Conservation (phyloP, 805 yeast species). For the Pichia pseudocactophila region DNA sequence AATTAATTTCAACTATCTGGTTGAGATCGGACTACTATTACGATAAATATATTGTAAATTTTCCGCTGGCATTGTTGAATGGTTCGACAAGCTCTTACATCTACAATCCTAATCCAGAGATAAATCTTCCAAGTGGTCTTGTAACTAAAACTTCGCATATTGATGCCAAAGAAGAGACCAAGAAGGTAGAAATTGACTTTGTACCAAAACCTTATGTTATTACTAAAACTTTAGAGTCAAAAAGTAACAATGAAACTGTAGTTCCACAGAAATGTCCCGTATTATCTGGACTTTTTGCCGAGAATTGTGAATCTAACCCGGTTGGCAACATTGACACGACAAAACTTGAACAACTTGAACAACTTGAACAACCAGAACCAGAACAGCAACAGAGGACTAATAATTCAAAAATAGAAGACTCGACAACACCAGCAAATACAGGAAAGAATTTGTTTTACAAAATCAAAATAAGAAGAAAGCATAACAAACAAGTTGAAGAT, state of each 20-base stretch:
- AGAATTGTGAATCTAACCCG: neutral
- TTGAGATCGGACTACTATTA: conserved; percentile 30
- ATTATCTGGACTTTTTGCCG: conserved; percentile 3
- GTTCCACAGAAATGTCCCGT: conserved; percentile 5
- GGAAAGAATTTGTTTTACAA: conserved; percentile 18
- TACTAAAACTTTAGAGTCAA: conserved; percentile 4
- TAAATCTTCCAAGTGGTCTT: neutral
- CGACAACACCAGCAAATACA: neutral
- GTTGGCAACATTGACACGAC: neutral
- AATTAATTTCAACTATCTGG: conserved; percentile 21
- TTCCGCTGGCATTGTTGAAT: conserved; percentile 17
- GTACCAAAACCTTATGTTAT: conserved; percentile 13
- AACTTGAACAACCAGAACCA: too few relatives aligned
- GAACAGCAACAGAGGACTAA: too few relatives aligned
- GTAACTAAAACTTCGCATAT: neutral
- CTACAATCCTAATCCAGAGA: conserved; percentile 2
- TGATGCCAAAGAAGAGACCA: neutral
- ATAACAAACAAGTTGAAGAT: conserved; percentile 10
- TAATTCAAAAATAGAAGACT: neutral
- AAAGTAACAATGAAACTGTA: neutral
- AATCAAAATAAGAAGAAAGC: conserved; percentile 22
- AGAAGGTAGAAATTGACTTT: conserved; percentile 1
- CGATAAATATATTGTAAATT: conserved; percentile 31
- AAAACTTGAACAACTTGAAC: too few relatives aligned
- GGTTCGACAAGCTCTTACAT: conserved; percentile 4